A percentile compares a stretch with the other conserved stretches of the same genome.
Evolutionary conservation across 2,329 filamentous ascomycete species (phyloP).

Genomic region (Claviceps sp.): DNA sequence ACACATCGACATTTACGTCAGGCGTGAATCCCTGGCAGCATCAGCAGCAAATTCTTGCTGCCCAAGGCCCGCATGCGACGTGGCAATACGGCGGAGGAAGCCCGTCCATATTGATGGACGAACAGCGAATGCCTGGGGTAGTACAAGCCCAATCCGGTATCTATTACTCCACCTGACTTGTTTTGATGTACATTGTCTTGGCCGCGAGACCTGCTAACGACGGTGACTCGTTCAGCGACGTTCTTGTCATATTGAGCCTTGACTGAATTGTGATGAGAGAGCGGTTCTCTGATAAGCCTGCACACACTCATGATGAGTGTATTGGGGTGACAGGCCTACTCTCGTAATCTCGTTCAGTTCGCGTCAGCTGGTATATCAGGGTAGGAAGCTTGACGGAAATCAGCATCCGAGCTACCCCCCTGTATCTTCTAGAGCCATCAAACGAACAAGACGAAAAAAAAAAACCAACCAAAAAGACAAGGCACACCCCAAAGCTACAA

Average conservation of each 20-base stretch:
- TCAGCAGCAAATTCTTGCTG: conserved; percentile 21
- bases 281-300: background rate
- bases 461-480: background rate
- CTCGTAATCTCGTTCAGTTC: background rate
- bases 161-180: conserved; percentile 10
- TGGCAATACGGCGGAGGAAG: conserved; percentile 22
- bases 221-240: background rate
- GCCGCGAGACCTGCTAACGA: background rate
- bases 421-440: background rate
- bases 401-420: no score
- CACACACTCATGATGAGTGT: background rate
- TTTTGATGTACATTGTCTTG: conserved; percentile 3
- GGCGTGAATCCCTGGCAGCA: conserved; percentile 32
- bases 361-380: background rate
- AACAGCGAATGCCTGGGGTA: conserved; percentile 6
- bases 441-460: background rate
- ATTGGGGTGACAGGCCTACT: background rate
- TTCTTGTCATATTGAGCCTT: background rate
- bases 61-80: conserved; percentile 10
- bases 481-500: background rate
- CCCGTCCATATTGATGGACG: conserved; percentile 8
- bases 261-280: background rate
- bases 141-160: conserved; percentile 8
- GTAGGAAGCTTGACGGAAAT: no score
- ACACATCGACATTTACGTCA: conserved; percentile 15